A percentile compares a stretch with the other conserved stretches of the same genome.
Evolutionary conservation across 345 rosid species (phyloP).

Genomic region (Hibiscus tridactylites): DNA sequence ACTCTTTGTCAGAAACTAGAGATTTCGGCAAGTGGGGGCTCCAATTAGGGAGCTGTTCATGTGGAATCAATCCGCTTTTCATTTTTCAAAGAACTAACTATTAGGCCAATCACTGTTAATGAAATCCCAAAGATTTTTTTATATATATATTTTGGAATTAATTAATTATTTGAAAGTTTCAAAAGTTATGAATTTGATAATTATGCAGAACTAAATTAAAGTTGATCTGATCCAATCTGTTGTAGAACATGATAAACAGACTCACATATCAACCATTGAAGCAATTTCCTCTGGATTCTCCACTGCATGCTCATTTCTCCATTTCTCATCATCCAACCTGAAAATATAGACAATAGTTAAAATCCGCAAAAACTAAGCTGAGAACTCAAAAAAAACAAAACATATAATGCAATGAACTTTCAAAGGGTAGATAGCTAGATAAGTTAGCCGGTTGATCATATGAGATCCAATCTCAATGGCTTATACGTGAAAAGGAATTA

Average conservation of each 20-base stretch:
- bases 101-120: neutral
- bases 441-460: no score
- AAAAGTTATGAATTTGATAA: neutral
- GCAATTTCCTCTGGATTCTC: neutral
- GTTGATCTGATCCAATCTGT: neutral
- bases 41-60: neutral
- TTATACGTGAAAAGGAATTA: neutral
- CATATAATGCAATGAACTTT: no score
- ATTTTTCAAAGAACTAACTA: neutral
- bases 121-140: neutral
- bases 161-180: neutral
- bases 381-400: neutral
- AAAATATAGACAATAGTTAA: neutral
- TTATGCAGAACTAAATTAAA: neutral
- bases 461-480: neutral
- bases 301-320: constrained; percentile 35
- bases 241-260: neutral
- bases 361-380: neutral
- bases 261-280: neutral
- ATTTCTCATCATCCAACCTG: neutral
- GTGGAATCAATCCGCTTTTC: neutral
- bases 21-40: neutral
- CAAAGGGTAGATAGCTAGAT: no score
- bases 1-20: neutral
- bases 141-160: neutral